Evolutionary conservation across 495 filamentous ascomycete genomes (phyloP), one percentile per base, ranked within the genome.

Genomic region (Alectoria sarmentosa): DNA sequence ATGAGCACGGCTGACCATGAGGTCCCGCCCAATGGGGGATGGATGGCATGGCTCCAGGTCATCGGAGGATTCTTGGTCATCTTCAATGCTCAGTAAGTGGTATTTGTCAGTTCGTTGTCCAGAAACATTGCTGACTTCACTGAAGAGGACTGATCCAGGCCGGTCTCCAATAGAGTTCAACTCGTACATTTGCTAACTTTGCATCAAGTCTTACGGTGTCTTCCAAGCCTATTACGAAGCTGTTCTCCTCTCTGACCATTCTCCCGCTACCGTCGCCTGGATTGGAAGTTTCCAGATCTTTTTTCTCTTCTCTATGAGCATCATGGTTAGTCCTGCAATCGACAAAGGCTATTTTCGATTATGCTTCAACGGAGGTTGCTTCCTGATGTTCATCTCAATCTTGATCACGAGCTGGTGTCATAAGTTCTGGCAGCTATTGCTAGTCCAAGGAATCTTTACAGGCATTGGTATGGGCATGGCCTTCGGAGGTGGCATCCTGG

Each of bases 381-480:
- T 81, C 0, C 69, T 92, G 41, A 79, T 85, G 63, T 49, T 86
- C 3, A 69, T 89, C n/a, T 84, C 86, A 56, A 84, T 91, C 60
- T 90, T 94, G 73, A 79, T 83, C 64, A 87, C 88, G 2, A 86
- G 84, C 3, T 73, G 84, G 11, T 84, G 84, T 26, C 86, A 78
- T 3, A 65, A 77, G 49, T 83, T 80, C 62, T 92, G 85, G 83
- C 89, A 93, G 64, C 70, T 96, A 0, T 82, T 96, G 57, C 80
- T 96, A 0, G 81, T 90, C 0, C 92, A 96, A 70, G 92, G 91
- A 0, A 63, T 94, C 14, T 80, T 83, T 7, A 82, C 83, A 56
- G 91, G 91, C 0, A 69, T 93, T 38, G 89, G 87, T 0, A 87
- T 84, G 73, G 90, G 90, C 0, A 75, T 88, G 26, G 77, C 88